Conservation (phyloP, 345 rosid species). For the Excoecaria cochinchinensis region DNA sequence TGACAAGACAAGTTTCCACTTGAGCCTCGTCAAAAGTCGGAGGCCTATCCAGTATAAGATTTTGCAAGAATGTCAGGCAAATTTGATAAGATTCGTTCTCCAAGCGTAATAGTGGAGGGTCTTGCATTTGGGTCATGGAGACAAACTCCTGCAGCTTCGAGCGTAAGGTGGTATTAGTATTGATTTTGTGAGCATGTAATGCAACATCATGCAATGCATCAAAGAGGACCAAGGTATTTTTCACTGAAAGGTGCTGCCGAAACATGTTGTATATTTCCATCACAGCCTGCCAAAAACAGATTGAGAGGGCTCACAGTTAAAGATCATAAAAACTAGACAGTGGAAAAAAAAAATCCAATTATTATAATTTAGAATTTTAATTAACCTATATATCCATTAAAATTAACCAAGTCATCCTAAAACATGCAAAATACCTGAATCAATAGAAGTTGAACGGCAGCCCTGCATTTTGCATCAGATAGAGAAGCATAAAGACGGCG, state of each 20-base stretch:
- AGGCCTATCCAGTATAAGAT: slow-evolving; percentile 64
- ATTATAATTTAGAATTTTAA: too few relatives aligned
- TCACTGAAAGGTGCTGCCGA: slow-evolving; percentile 66
- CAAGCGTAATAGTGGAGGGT: slow-evolving; percentile 87
- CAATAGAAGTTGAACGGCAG: slow-evolving; percentile 93
- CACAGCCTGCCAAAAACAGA: slow-evolving; percentile 63
- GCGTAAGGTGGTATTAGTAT: slow-evolving; percentile 55
- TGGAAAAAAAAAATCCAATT: not conserved
- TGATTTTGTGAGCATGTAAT: slow-evolving; percentile 71
- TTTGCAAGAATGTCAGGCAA: slow-evolving; percentile 86
- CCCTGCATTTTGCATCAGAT: slow-evolving; percentile 91
- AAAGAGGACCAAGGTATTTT: slow-evolving; percentile 65
- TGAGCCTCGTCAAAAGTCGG: slow-evolving; percentile 46
- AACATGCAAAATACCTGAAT: slow-evolving; percentile 59
- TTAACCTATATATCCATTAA: too few relatives aligned
- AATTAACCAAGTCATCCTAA: not conserved
- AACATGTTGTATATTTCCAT: slow-evolving; percentile 94
- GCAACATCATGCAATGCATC: slow-evolving; percentile 85
- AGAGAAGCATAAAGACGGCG: slow-evolving; percentile 54
- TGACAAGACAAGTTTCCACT: slow-evolving; percentile 68
- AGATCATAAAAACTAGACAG: not conserved
- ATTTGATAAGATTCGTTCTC: slow-evolving; percentile 96
- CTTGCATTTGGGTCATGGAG: slow-evolving; percentile 94
- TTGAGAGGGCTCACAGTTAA: slow-evolving; percentile 9
- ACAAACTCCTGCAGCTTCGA: slow-evolving; percentile 77